Evolutionary conservation across 768 basidiomycete genomes (phyloP).

Genomic region (Hirschioporus abietinus): DNA sequence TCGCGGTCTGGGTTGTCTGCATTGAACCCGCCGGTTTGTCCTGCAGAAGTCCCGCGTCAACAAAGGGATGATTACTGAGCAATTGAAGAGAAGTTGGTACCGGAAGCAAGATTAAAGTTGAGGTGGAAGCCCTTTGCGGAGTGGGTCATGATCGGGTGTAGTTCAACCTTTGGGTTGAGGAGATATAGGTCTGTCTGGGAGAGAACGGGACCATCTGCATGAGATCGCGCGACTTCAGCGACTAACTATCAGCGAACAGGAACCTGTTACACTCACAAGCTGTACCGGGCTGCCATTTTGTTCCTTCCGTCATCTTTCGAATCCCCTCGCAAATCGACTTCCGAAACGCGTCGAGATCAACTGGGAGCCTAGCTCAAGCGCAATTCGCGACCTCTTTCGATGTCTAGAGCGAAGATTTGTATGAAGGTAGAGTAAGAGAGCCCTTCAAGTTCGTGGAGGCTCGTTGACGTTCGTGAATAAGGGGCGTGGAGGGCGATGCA

Average conservation of each 20-base stretch:
- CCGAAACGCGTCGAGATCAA: background rate
- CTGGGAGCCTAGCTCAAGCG: background rate
- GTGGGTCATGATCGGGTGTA: constrained; percentile 68
- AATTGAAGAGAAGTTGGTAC: constrained; percentile 28
- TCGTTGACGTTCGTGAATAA: background rate
- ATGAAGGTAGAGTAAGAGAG: background rate
- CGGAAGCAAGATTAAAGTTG: constrained; percentile 65
- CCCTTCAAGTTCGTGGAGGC: background rate
- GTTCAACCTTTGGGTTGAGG: constrained; percentile 58
- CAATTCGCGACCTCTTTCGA: background rate
- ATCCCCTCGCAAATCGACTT: background rate
- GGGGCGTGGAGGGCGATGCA: background rate
- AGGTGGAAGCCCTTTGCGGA: constrained; percentile 48
- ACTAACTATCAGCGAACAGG: background rate
- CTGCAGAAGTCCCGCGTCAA: constrained; percentile 25
- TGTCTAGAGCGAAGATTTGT: background rate
- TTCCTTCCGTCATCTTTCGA: background rate
- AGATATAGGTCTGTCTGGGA: constrained; percentile 80
- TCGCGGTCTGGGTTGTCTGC: constrained; percentile 54
- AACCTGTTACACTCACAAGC: background rate
- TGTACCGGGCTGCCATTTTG: background rate
- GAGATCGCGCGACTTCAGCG: background rate
- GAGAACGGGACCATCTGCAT: constrained; percentile 70
- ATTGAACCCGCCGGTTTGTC: constrained; percentile 60
- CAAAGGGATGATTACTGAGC: background rate